Conservation (phyloP, 192 early-diverging fungal species). For the Umbelopsis vinacea region DNA sequence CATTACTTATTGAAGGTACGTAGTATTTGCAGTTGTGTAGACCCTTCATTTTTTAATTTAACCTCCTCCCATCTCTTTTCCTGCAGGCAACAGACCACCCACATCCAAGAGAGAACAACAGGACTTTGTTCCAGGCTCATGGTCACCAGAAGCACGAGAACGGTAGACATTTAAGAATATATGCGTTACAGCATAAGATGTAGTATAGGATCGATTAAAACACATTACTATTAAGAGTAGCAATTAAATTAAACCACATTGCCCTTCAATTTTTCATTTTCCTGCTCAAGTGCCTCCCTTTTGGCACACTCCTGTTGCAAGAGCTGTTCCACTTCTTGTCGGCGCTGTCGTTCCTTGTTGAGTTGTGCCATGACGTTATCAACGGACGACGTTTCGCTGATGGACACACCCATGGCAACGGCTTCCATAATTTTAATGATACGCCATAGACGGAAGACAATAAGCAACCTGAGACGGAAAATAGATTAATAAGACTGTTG, state of each 20-base stretch:
- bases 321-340: conserved; percentile 7
- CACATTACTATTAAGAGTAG: not conserved
- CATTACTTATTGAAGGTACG: not conserved
- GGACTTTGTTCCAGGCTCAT: not conserved
- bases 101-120: not conserved
- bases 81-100: not conserved
- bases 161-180: conserved; percentile 1
- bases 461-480: conserved; percentile 39
- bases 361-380: not conserved
- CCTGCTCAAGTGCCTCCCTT: conserved; percentile 3
- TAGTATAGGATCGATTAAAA: not conserved
- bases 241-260: conserved; percentile 14
- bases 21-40: not conserved
- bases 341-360: conserved; percentile 1
- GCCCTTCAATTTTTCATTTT: conserved; percentile 11
- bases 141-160: conserved; percentile 12
- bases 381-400: not conserved
- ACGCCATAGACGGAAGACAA: conserved; percentile 62
- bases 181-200: too few species aligned
- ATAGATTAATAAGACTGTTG: not conserved
- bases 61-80: not conserved
- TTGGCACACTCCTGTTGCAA: conserved; percentile 13
- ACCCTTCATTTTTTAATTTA: not conserved
- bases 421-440: conserved; percentile 53
- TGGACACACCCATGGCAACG: conserved; percentile 47